Conservation (phyloP, 75 land plant species). For the Gnetum montanum region DNA sequence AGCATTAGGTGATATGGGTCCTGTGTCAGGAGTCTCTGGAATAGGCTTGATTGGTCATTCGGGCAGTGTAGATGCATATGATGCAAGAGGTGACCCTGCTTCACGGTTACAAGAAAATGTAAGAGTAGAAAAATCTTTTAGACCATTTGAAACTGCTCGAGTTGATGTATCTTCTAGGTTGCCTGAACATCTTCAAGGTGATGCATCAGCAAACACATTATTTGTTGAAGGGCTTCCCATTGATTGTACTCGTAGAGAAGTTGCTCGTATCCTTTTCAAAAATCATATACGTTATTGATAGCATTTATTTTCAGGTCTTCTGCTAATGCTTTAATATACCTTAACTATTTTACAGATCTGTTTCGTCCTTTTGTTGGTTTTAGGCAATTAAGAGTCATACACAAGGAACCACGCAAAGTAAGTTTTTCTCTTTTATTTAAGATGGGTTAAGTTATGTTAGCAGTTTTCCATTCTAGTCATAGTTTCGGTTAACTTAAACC, state of each 20-base stretch:
- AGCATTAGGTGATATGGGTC: constrained; percentile 13
- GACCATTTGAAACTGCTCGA: neutral
- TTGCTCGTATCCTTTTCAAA: constrained; percentile 54
- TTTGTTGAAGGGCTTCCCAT: constrained; percentile 76
- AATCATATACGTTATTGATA: neutral
- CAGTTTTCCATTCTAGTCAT: no score
- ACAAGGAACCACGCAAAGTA: constrained; percentile 61
- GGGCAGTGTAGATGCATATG: neutral
- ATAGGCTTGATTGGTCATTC: constrained; percentile 10
- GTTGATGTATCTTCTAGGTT: neutral
- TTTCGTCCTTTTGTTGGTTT: constrained; percentile 74
- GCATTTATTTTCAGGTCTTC: no score
- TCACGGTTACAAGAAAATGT: neutral
- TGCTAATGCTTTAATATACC: constrained; percentile 10
- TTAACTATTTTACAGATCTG: constrained; percentile 35
- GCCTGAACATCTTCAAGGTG: neutral
- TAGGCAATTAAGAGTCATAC: constrained; percentile 56
- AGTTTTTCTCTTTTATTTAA: no score
- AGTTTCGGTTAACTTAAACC: no score
- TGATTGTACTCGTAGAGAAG: constrained; percentile 71
- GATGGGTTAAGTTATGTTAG: no score
- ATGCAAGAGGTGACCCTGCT: constrained; percentile 3
- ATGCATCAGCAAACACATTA: constrained; percentile 31
- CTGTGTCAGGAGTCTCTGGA: constrained; percentile 6
- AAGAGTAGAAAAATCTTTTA: constrained; percentile 11